Percentiles rank a stretch among this genome's conserved stretches.
Conservation (phyloP, 371 early-diverging fungal genomes). For the Actinomortierella ambigua region DNA sequence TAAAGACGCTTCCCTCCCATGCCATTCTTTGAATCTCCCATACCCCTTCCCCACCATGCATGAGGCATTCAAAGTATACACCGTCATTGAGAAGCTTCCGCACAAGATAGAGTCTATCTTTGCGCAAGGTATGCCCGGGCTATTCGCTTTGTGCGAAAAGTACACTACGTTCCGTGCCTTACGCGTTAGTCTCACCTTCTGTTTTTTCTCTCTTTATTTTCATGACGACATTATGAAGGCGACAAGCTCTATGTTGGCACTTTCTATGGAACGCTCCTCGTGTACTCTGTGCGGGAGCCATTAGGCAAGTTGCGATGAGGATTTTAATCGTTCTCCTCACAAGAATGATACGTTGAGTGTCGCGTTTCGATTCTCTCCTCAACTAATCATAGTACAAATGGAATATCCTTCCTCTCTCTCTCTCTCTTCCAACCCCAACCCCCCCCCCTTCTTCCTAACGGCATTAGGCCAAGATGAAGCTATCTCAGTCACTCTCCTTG, state of each 20-base stretch:
- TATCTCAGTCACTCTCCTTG: slow-evolving; percentile 57
- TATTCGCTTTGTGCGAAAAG: neutral
- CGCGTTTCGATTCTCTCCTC: too few species aligned
- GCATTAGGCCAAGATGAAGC: slow-evolving; percentile 40
- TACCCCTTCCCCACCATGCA: slow-evolving; percentile 51
- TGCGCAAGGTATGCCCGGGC: slow-evolving; percentile 58
- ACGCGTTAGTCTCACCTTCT: too few species aligned
- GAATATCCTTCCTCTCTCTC: too few species aligned
- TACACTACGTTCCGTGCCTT: neutral
- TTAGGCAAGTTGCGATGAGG: slow-evolving; percentile 46
- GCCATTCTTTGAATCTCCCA: neutral
- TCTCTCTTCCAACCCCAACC: neutral
- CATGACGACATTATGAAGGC: slow-evolving; percentile 47
- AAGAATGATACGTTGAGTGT: too few species aligned
- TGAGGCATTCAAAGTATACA: slow-evolving; percentile 71
- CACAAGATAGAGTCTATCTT: slow-evolving; percentile 67
- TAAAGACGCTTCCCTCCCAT: neutral
- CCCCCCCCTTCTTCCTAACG: neutral
- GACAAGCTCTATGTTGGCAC: slow-evolving; percentile 80
- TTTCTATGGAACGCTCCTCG: slow-evolving; percentile 68
- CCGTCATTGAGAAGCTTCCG: slow-evolving; percentile 65
- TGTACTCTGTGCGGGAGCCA: slow-evolving; percentile 73
- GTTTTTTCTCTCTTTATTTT: neutral
- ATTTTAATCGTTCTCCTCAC: too few species aligned
- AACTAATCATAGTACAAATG: too few species aligned